Conservation (phyloP, 2,329 filamentous ascomycete genomes). For the Trichoderma koningii region DNA sequence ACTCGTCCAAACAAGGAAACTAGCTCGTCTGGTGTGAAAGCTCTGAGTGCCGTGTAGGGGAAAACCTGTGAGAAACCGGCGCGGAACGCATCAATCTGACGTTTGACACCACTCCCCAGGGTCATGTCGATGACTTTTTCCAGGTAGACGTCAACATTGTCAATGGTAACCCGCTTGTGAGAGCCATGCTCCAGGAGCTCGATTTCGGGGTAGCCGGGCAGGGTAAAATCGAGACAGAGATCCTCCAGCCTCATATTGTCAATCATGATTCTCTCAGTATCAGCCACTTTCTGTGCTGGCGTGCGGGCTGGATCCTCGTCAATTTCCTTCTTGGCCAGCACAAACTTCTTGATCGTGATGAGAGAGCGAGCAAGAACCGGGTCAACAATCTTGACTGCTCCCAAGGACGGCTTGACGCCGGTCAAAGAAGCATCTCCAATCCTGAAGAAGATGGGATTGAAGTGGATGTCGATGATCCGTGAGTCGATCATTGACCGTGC, state of each 20-base stretch:
- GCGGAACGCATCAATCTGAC: constrained; percentile 89
- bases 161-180: constrained; percentile 75
- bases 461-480: constrained; percentile 93
- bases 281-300: constrained; percentile 68
- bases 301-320: constrained; percentile 70
- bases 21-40: constrained; percentile 93
- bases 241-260: constrained; percentile 82
- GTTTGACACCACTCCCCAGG: constrained; percentile 80
- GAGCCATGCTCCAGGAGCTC: constrained; percentile 77
- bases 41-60: constrained; percentile 85
- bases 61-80: constrained; percentile 93
- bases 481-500: constrained; percentile 98
- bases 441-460: constrained; percentile 97
- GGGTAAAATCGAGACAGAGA: constrained; percentile 87
- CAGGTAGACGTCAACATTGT: constrained; percentile 88
- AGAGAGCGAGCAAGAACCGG: constrained; percentile 82
- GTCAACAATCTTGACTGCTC: constrained; percentile 87
- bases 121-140: constrained; percentile 91
- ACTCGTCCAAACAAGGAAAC: constrained; percentile 91
- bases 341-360: constrained; percentile 84
- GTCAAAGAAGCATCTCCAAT: constrained; percentile 69
- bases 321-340: constrained; percentile 77
- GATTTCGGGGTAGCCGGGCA: constrained; percentile 86
- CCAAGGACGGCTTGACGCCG: constrained; percentile 77
- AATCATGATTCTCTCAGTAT: constrained; percentile 69